phyloP scores from a whole-genome alignment of 805 yeast species.

The Suhomyces kilbournensis region DNA sequence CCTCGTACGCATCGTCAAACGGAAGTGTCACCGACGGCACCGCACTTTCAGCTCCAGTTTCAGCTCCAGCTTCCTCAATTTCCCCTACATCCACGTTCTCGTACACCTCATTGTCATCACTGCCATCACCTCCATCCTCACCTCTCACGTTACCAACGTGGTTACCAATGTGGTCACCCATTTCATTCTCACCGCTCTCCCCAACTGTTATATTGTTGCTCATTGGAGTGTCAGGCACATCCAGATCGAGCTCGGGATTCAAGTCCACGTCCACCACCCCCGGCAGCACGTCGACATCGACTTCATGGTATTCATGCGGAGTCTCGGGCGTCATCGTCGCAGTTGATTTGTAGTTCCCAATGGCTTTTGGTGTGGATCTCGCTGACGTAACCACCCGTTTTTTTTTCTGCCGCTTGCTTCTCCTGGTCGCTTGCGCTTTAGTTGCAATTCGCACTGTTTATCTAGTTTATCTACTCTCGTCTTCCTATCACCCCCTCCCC shows the following conservation, averaged over 20 bases:
- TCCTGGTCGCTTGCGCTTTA: neutral
- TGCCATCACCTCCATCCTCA: conserved; percentile 1
- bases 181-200: neutral
- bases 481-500: neutral
- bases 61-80: neutral
- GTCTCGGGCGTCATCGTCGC: neutral
- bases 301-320: neutral
- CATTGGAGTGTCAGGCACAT: neutral
- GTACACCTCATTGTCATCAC: conserved; percentile 1
- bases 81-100: neutral
- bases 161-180: neutral
- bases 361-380: neutral
- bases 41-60: neutral
- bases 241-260: conserved; percentile 35
- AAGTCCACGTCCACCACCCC: conserved; percentile 28
- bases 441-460: neutral
- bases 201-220: neutral
- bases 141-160: neutral
- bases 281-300: conserved; percentile 4
- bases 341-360: neutral
- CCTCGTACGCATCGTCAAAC: conserved; percentile 28
- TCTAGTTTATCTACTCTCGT: neutral
- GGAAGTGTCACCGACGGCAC: conserved; percentile 19
- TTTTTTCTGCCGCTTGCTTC: neutral
- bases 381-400: neutral